Evolutionary conservation across 192 early-diverging fungal genomes (phyloP).

Genomic region (Dispira simplex): DNA sequence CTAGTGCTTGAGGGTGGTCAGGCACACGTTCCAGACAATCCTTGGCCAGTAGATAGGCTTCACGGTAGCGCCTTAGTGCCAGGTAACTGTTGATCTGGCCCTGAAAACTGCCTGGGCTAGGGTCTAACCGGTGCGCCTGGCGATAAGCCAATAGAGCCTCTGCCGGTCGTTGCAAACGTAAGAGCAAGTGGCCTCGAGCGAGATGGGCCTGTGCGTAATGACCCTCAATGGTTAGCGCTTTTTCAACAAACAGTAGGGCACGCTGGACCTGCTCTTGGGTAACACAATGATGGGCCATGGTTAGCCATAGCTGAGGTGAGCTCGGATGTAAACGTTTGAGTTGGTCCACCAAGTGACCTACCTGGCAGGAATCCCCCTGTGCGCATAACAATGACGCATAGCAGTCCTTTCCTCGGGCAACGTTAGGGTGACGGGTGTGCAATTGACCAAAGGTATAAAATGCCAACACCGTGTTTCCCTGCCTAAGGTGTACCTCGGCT

Average conservation of each 20-base stretch:
- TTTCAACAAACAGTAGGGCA: constrained; percentile 24
- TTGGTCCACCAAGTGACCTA: not conserved
- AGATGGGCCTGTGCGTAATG: constrained; percentile 16
- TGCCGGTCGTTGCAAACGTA: constrained; percentile 14
- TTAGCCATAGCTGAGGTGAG: constrained; percentile 23
- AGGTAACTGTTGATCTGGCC: not conserved
- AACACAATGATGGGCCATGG: constrained; percentile 25
- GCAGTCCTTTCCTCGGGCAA: not conserved
- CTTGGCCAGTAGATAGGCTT: no score
- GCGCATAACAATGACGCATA: not conserved
- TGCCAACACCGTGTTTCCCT: not conserved
- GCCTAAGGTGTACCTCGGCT: not conserved
- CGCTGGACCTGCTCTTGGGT: constrained; percentile 18
- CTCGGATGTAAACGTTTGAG: not conserved
- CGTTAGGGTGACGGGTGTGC: not conserved
- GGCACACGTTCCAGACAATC: no score
- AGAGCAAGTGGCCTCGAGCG: constrained; percentile 14
- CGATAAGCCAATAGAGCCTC: constrained; percentile 18
- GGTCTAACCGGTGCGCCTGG: constrained; percentile 14
- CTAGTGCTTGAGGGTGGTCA: no score
- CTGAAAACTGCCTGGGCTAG: not conserved
- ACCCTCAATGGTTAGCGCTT: constrained; percentile 23
- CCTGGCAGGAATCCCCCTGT: not conserved
- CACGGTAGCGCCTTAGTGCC: not conserved
- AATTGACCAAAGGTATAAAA: not conserved